Percentiles rank a stretch among this genome's conserved stretches.
Evolutionary conservation across 768 basidiomycete species (phyloP).

Genomic region (Guyanaporus albipodus): DNA sequence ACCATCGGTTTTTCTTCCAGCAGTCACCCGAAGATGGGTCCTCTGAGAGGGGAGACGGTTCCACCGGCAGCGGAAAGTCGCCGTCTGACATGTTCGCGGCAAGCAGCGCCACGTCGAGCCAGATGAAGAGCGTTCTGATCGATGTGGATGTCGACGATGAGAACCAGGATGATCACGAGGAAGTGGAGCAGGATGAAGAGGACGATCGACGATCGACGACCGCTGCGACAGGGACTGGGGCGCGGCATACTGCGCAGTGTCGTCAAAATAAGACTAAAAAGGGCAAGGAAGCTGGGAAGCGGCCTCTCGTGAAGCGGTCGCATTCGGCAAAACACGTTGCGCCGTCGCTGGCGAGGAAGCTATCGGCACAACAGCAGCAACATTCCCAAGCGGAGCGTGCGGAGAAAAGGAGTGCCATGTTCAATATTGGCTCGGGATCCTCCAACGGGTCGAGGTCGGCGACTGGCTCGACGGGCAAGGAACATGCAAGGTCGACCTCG

Average conservation of each 20-base stretch:
- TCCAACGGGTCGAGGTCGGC: slow-evolving; percentile 42
- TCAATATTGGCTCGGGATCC: slow-evolving; percentile 60
- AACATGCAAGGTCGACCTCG: slow-evolving; percentile 6
- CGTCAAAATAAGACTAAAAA: slow-evolving; percentile 27
- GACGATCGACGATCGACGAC: slow-evolving; percentile 22
- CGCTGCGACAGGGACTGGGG: slow-evolving; percentile 7
- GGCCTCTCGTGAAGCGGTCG: slow-evolving; percentile 26
- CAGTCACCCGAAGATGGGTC: slow-evolving; percentile 40
- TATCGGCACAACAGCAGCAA: slow-evolving; percentile 21
- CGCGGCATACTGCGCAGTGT: slow-evolving; percentile 10
- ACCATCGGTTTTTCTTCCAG: slow-evolving; percentile 44
- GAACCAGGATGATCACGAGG: slow-evolving; percentile 14
- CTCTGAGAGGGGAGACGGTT: slow-evolving; percentile 32
- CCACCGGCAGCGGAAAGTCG: slow-evolving; percentile 32
- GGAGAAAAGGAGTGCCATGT: slow-evolving; percentile 34
- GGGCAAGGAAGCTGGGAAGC: slow-evolving; percentile 32
- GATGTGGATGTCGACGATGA: slow-evolving; percentile 17
- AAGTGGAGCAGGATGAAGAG: slow-evolving; percentile 7
- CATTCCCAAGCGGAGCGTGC: slow-evolving; percentile 14
- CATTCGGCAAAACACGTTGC: slow-evolving; percentile 30
- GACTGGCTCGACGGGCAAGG: slow-evolving; percentile 21
- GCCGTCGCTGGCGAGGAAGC: slow-evolving; percentile 28
- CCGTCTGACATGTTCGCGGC: slow-evolving; percentile 32
- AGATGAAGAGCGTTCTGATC: slow-evolving; percentile 20
- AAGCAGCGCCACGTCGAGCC: slow-evolving; percentile 36